Evolutionary conservation across 345 rosid genomes (phyloP), one percentile per base, ranked within the genome.

Genomic region (Populus pruinosa): DNA sequence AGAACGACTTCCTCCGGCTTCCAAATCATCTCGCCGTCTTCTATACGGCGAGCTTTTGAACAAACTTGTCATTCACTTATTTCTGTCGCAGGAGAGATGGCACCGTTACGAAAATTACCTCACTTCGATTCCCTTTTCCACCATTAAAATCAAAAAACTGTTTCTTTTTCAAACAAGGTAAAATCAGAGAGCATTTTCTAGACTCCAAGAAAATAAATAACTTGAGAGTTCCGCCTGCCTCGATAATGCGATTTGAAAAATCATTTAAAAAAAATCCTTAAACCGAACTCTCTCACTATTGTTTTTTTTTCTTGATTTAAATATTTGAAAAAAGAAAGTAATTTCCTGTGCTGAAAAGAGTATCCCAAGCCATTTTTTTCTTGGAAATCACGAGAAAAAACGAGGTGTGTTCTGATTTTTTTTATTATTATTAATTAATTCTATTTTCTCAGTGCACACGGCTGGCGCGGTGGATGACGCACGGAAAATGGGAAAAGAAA

Each of bases 21-120:
- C 79, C 21, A 69, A 16, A 68, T 82, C 85, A 16, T 23, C 64
- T 59, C 35, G 66, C 33, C 79, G 76, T 47, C 76, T 76, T 29
- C 47, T n/a, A 63, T 70, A 70, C 33, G 84, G 78, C 76, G 81
- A 74, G 17, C 78, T 65, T 11, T 77, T 78, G 43, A 69, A 69
- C 12, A 23, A 13, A 29, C 17, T 63, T 25, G 35, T 33, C 73
- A 70, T 82, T 69, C 16, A 20, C 43, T 64, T 64, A 27, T 38
- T 17, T 69, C 81, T 82, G 84, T 82, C 85, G 82, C 82, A 78
- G 85, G 85, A 78, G 82, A 82, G 79, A 78, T 78, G 85, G 77
- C 82, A 78, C 82, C 77, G 81, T 79, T 61, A 59, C 27, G 17
- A 47, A 41, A 66, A 38, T 36, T 11, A 17, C 25, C 38, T 38